Percentiles rank a stretch among this genome's conserved stretches.
Conservation (phyloP, 2,329 filamentous ascomycete genomes). For the Talaromyces sp. region DNA sequence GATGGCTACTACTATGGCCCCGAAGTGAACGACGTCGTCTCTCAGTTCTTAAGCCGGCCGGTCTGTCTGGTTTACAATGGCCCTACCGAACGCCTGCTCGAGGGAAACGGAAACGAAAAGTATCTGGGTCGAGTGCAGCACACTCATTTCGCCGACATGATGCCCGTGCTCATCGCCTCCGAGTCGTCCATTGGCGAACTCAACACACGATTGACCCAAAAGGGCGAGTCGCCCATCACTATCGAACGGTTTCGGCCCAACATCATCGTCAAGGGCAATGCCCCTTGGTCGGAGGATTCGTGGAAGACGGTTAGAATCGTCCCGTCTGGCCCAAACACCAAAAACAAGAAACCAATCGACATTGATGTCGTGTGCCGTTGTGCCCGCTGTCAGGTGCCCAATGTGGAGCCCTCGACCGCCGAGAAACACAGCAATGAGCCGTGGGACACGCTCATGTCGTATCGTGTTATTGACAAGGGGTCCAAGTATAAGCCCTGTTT, state of each 20-base stretch:
- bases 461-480: conserved; percentile 56
- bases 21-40: conserved; percentile 51
- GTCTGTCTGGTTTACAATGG: conserved; percentile 61
- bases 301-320: conserved; percentile 54
- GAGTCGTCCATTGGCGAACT: conserved; percentile 56
- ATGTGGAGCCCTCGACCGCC: conserved; percentile 60
- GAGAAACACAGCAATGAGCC: conserved; percentile 56
- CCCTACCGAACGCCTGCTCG: conserved; percentile 51
- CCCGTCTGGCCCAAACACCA: not conserved
- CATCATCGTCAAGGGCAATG: conserved; percentile 54
- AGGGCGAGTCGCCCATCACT: conserved; percentile 45
- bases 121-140: conserved; percentile 51
- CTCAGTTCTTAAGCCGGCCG: conserved; percentile 51
- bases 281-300: conserved; percentile 59
- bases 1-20: conserved; percentile 53
- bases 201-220: conserved; percentile 47
- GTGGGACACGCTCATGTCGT: conserved; percentile 60
- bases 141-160: conserved; percentile 58
- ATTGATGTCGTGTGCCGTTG: conserved; percentile 58
- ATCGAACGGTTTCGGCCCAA: conserved; percentile 63
- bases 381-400: conserved; percentile 59
- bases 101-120: conserved; percentile 52
- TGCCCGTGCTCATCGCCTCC: conserved; percentile 53
- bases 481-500: conserved; percentile 63
- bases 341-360: conserved; percentile 29